A percentile compares a stretch with the other conserved stretches of the same genome.
phyloP scores from a whole-genome alignment of 805 yeast species.

The Starmerella bacillaris region DNA sequence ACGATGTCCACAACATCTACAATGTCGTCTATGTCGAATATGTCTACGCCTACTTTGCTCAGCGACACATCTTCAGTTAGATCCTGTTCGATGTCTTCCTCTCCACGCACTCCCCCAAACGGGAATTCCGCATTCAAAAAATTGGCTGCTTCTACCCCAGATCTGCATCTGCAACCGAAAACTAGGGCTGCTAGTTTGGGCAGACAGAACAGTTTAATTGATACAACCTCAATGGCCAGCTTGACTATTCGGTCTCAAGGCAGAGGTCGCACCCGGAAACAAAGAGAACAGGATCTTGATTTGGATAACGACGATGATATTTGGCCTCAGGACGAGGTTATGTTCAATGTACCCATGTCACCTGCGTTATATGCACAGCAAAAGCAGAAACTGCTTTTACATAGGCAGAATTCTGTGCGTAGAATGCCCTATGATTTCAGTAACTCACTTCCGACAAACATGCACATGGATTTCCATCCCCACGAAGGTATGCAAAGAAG shows the following conservation, averaged over 20 bases:
- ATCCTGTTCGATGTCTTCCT: constrained; percentile 13
- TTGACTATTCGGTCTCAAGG: constrained; percentile 12
- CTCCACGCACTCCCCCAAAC: constrained; percentile 6
- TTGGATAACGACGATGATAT: constrained; percentile 35
- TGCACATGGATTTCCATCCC: no score
- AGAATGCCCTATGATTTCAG: no score
- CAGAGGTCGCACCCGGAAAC: constrained; percentile 14
- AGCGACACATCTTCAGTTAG: constrained; percentile 17
- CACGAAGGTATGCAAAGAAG: no score
- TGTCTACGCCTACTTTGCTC: constrained; percentile 15
- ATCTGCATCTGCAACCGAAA: not conserved
- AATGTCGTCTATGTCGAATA: constrained; percentile 8
- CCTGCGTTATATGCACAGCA: constrained; percentile 31
- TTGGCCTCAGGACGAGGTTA: constrained; percentile 34
- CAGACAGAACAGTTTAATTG: constrained; percentile 13
- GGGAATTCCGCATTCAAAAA: not conserved
- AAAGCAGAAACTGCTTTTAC: constrained; percentile 2
- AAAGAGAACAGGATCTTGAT: constrained; percentile 22
- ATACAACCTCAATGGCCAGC: constrained; percentile 18
- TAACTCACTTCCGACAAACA: no score
- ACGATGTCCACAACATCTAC: constrained; percentile 6
- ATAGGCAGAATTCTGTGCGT: not conserved
- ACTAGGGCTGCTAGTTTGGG: not conserved
- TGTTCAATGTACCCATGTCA: constrained; percentile 49
- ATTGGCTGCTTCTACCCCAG: constrained; percentile 1